Evolutionary conservation across 169 alveolate species (phyloP).

Genomic region (Plasmodium yoelii): DNA sequence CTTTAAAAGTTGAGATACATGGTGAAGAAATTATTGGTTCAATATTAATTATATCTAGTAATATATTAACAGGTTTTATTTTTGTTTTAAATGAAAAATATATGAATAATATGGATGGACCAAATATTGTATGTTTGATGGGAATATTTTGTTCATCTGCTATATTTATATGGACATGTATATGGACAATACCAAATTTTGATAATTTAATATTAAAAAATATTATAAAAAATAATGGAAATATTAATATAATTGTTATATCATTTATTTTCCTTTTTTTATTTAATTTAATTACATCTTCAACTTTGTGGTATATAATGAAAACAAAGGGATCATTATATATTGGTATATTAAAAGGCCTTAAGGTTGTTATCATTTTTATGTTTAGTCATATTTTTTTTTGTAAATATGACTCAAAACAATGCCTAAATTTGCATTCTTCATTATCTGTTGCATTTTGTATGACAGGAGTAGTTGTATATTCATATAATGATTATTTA

Average conservation of each 20-base stretch:
- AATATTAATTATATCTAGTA: slow-evolving; percentile 66
- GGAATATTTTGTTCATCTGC: slow-evolving; percentile 76
- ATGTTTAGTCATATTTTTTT: slow-evolving; percentile 78
- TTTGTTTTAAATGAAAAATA: slow-evolving; percentile 81
- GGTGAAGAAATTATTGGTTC: slow-evolving; percentile 81
- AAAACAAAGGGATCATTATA: slow-evolving; percentile 78
- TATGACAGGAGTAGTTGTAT: slow-evolving; percentile 51
- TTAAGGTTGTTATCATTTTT: slow-evolving; percentile 79
- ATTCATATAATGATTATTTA: slow-evolving; percentile 50
- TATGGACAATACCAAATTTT: slow-evolving; percentile 81
- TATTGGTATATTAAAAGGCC: slow-evolving; percentile 80
- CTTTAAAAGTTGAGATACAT: slow-evolving; percentile 70
- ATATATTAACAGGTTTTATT: slow-evolving; percentile 78
- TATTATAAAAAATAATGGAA: slow-evolving; percentile 75
- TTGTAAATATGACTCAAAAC: slow-evolving; percentile 82
- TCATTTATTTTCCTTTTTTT: slow-evolving; percentile 74
- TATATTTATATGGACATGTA: slow-evolving; percentile 77
- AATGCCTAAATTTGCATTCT: slow-evolving; percentile 78
- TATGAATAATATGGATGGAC: slow-evolving; percentile 81
- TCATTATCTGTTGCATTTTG: slow-evolving; percentile 75
- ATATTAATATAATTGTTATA: slow-evolving; percentile 41
- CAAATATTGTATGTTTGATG: slow-evolving; percentile 83
- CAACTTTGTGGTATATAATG: slow-evolving; percentile 81
- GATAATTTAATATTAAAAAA: slow-evolving; percentile 73
- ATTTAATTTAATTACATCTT: slow-evolving; percentile 77